These are phyloP conservation scores for Cucumis hystrix DNA, from an alignment of 306 rosid genomes.

Conservation along the genomic window DNA sequence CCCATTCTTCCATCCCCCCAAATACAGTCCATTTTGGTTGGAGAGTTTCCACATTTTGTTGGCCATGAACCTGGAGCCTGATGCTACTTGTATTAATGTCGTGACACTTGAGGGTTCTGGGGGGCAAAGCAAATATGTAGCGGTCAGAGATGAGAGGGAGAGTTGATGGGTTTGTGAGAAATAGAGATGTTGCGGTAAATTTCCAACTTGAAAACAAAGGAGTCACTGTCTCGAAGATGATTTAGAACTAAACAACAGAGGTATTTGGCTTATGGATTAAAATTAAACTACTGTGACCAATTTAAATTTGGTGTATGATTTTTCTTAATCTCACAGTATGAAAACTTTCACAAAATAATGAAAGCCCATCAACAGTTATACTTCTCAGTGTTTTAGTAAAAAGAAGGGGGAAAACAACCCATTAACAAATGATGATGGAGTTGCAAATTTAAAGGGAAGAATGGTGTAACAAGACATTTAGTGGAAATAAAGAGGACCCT, in stretches of 20 bases:
- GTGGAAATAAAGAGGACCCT: too few species aligned
- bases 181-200: conserved; percentile 80
- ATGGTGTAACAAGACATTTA: too few species aligned
- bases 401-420: too few species aligned
- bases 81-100: conserved; percentile 63
- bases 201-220: not conserved
- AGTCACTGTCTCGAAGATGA: too few species aligned
- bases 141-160: conserved; percentile 81
- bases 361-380: not conserved
- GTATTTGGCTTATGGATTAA: not conserved
- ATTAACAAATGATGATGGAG: too few species aligned
- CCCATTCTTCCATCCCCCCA: conserved; percentile 6
- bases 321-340: not conserved
- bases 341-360: not conserved
- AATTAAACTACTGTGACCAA: not conserved
- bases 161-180: conserved; percentile 59
- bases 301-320: not conserved
- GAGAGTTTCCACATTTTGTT: conserved; percentile 85
- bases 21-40: conserved; percentile 82
- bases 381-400: too few species aligned
- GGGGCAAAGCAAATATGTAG: conserved; percentile 74
- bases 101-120: conserved; percentile 72
- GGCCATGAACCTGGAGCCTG: conserved; percentile 72
- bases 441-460: too few species aligned
- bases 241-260: not conserved